Base-by-base conservation (phyloP, 2,329 filamentous ascomycete genomes). In the Lachnellula suecica region DNA sequence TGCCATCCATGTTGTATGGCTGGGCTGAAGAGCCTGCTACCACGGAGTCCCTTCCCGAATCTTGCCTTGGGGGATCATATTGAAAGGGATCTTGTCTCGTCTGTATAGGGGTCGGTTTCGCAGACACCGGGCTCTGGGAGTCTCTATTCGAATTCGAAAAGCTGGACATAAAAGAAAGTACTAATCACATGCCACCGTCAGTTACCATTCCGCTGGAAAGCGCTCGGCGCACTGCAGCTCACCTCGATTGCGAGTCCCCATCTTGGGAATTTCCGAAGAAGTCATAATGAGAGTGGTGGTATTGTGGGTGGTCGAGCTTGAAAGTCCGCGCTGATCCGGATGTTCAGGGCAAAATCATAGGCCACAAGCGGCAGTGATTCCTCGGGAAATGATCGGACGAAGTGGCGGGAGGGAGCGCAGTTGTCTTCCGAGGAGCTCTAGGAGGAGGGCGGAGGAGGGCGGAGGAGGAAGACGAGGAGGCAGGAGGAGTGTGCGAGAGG, bases 81-180 rank as follows among this genome's bases (percentile, higher is more conserved):
- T 51, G 59, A 20, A 50, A 54, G 15, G 57, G 43, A 23, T 62
- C 57, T 19, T 59, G 54, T 22, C 50, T 59, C 22, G 52, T 50
- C 47, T 59, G 48, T 52, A 51, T 17, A 43, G 44, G 59, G 56
- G 46, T 64, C 5, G 65, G 58, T 19, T 70, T 59, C 48, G 66
- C 63, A 37, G 60, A 56, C 37, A 68, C 59, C 31, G 66, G 63
- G 45, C 65, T 63, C 50, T 69, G 68, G 13, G 64, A 52, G 35
- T 70, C 68, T 56, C 71, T 68, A 55, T 74, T 73, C 60, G 87
- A 87, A 55, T 74, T 73, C 60, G 87, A 87, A 76, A 89, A 85
- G 73, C 86, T 84, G 71, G 88, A 91, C 81, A 95, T 93, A 73
- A 95, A 95, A 64, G 90, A 95, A 63, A 91, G 79, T 52, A 96